phyloP scores from a whole-genome alignment of 2,329 filamentous ascomycete genomes.

The Chalaropsis ovoidea region DNA sequence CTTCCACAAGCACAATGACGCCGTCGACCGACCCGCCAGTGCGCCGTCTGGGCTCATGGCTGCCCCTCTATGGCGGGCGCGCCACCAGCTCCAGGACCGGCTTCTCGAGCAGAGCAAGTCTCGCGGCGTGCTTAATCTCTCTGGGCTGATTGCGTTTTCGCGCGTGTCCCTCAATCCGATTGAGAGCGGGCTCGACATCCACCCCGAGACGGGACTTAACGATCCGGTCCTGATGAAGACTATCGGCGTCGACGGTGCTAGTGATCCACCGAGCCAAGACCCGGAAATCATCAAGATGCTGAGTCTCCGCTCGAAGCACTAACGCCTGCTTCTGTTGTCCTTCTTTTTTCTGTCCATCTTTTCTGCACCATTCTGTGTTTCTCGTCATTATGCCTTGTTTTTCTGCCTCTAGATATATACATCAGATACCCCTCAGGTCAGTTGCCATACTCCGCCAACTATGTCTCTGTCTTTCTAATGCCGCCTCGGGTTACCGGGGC shows the following conservation, averaged over 20 bases:
- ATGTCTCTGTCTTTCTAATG: not conserved
- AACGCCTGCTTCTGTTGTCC: not conserved
- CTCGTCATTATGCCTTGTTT: not conserved
- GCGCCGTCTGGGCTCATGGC: conserved; percentile 18
- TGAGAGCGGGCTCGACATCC: conserved; percentile 34
- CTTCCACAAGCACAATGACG: conserved; percentile 28
- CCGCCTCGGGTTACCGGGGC: not conserved
- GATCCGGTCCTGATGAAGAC: conserved; percentile 33
- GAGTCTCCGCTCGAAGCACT: conserved; percentile 23
- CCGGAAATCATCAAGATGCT: conserved; percentile 30
- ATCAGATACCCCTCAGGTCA: conserved; percentile 14
- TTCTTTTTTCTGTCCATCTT: not conserved
- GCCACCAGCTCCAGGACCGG: conserved; percentile 18
- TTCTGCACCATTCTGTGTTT: not conserved
- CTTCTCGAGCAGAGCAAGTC: conserved; percentile 22
- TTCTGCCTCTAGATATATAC: conserved; percentile 13
- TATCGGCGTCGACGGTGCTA: conserved; percentile 28
- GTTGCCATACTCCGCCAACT: not conserved
- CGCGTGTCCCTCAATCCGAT: conserved; percentile 28
- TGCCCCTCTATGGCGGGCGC: conserved; percentile 21
- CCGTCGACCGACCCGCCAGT: conserved; percentile 5
- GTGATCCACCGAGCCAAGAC: conserved; percentile 37
- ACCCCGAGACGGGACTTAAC: conserved; percentile 35
- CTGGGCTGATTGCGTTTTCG: conserved; percentile 31
- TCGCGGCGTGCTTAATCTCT: conserved; percentile 29